phyloP scores from a whole-genome alignment of 2,329 filamentous ascomycete genomes.

The Ophiostoma sp. region DNA sequence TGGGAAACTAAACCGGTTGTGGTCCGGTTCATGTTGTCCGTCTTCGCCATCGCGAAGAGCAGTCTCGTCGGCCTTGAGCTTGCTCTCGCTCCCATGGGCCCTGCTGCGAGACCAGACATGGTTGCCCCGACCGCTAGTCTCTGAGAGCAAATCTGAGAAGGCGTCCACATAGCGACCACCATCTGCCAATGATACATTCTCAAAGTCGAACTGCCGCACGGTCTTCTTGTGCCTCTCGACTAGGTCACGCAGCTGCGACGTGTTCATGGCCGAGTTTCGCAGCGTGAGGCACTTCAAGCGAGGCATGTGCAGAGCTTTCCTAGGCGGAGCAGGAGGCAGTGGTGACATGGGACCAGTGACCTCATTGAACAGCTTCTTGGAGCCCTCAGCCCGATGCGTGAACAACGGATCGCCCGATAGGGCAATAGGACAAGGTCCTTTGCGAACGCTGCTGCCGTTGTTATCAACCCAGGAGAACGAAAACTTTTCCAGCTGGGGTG shows the following conservation, averaged over 20 bases:
- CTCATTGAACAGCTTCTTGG: slow-evolving; percentile 58
- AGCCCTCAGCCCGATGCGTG: slow-evolving; percentile 47
- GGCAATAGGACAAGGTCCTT: slow-evolving; percentile 68
- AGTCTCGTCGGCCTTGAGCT: neutral
- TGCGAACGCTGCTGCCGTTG: slow-evolving; percentile 32
- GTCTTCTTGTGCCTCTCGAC: slow-evolving; percentile 61
- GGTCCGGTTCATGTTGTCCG: no score
- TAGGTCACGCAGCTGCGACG: slow-evolving; percentile 63
- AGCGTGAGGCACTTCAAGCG: slow-evolving; percentile 63
- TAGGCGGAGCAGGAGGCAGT: slow-evolving; percentile 46
- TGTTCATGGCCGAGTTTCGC: slow-evolving; percentile 66
- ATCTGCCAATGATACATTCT: slow-evolving; percentile 63
- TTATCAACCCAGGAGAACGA: slow-evolving; percentile 69
- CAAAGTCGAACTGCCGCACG: slow-evolving; percentile 73
- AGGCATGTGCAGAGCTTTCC: slow-evolving; percentile 59
- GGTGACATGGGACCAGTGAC: slow-evolving; percentile 61
- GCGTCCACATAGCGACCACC: slow-evolving; percentile 75
- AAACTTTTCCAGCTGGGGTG: slow-evolving; percentile 60
- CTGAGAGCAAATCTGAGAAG: slow-evolving; percentile 61
- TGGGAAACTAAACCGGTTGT: neutral
- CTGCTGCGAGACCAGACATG: slow-evolving; percentile 39
- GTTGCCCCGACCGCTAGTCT: slow-evolving; percentile 37
- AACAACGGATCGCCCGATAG: slow-evolving; percentile 67
- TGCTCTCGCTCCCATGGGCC: slow-evolving; percentile 31
- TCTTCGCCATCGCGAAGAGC: neutral